These are phyloP conservation scores for Leccinum arenicola DNA, from an alignment of 768 basidiomycete species.

Conservation along the genomic window DNA sequence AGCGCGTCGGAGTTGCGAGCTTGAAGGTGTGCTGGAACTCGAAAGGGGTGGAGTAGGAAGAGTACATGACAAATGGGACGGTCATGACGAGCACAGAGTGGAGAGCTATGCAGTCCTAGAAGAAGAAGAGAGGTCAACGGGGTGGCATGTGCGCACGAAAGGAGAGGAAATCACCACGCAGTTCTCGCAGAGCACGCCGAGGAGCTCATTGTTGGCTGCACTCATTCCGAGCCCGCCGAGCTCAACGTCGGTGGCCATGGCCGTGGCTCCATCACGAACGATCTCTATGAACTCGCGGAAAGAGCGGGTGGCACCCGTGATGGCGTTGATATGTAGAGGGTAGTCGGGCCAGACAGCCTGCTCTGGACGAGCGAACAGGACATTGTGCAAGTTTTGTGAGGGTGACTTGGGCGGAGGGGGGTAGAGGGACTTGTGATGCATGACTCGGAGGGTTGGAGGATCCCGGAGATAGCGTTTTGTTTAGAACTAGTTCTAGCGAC, in stretches of 20 bases:
- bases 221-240: slow-evolving; percentile 58
- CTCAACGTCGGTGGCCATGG: slow-evolving; percentile 42
- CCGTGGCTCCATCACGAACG: slow-evolving; percentile 56
- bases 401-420: slow-evolving; percentile 49
- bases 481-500: no score
- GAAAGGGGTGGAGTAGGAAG: slow-evolving; percentile 51
- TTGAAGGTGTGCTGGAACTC: slow-evolving; percentile 53
- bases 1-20: slow-evolving; percentile 44
- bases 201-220: slow-evolving; percentile 48
- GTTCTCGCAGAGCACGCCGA: slow-evolving; percentile 71
- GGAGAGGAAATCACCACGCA: slow-evolving; percentile 43
- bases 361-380: slow-evolving; percentile 53
- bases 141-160: background rate
- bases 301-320: slow-evolving; percentile 44
- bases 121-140: background rate
- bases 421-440: slow-evolving; percentile 55
- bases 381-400: slow-evolving; percentile 51
- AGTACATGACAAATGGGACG: slow-evolving; percentile 52
- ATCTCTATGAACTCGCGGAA: slow-evolving; percentile 49
- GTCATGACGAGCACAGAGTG: slow-evolving; percentile 48
- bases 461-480: no score
- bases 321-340: slow-evolving; percentile 52
- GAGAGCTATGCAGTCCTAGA: slow-evolving; percentile 54
- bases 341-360: slow-evolving; percentile 56
- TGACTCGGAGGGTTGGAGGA: slow-evolving; percentile 1